Evolutionary conservation across 2,329 filamentous ascomycete genomes (phyloP).

Genomic region (Xylariales sp.): DNA sequence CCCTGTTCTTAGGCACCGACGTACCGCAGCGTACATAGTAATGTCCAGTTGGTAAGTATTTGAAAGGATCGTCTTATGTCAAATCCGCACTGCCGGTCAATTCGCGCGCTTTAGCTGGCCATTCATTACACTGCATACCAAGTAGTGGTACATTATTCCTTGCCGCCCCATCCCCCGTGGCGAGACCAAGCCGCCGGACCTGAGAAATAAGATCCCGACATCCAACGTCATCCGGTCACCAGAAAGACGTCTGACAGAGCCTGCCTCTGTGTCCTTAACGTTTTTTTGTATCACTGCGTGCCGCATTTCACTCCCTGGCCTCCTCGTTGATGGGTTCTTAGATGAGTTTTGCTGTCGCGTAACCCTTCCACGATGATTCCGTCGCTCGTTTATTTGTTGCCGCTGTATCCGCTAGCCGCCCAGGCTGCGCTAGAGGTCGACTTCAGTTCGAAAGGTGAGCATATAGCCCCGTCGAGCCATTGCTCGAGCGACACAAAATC

Average conservation of each 20-base stretch:
- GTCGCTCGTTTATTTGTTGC: conserved; percentile 39
- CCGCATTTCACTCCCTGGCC: background rate
- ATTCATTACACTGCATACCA: background rate
- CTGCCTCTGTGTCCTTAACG: conserved; percentile 6
- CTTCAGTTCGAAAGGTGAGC: conserved; percentile 44
- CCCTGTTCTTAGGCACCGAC: conserved; percentile 28
- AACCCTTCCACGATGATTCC: conserved; percentile 38
- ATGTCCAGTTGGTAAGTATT: conserved; percentile 3
- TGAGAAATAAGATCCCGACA: conserved; percentile 18
- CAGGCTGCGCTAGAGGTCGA: conserved; percentile 47
- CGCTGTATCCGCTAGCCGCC: conserved; percentile 43
- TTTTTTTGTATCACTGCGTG: background rate
- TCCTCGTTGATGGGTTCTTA: background rate
- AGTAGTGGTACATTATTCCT: background rate
- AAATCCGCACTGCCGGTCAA: conserved; percentile 11
- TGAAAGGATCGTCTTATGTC: conserved; percentile 23
- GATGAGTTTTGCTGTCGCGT: conserved; percentile 6
- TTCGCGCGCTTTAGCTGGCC: background rate
- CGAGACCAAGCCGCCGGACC: conserved; percentile 11
- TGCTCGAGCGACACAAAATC: background rate
- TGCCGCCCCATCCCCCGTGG: conserved; percentile 7
- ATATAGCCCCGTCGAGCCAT: background rate
- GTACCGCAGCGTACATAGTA: background rate
- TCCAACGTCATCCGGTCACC: conserved; percentile 33
- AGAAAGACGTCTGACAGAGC: conserved; percentile 12